A percentile compares a stretch with the other conserved stretches of the same genome.
phyloP scores from a whole-genome alignment of 257 asterid genomes.

The Solanum habrochaites region DNA sequence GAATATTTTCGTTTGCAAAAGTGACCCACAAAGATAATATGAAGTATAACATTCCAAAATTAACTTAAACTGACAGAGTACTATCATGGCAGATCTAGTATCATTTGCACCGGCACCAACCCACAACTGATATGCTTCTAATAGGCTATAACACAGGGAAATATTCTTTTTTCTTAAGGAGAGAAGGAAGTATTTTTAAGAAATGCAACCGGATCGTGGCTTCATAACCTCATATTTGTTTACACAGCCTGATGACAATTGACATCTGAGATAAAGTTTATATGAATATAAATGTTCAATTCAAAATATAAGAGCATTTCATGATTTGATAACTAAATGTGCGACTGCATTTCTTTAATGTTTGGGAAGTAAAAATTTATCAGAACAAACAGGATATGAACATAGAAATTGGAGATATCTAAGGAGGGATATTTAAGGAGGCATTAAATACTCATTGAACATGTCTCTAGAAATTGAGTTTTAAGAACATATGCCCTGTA shows the following conservation, averaged over 20 bases:
- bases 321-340: not conserved
- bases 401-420: not conserved
- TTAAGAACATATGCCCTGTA: not conserved
- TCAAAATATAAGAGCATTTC: not conserved
- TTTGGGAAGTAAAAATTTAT: not conserved
- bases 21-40: not conserved
- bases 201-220: not conserved
- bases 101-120: not conserved
- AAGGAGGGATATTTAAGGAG: not conserved
- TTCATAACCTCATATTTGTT: not conserved
- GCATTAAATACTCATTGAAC: not conserved
- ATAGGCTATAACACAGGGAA: not conserved
- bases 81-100: not conserved
- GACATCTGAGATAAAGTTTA: not conserved
- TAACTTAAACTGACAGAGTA: not conserved
- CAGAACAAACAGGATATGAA: not conserved
- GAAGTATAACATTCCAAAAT: not conserved
- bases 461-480: not conserved
- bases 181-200: not conserved
- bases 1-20: not conserved
- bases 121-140: not conserved
- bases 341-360: not conserved
- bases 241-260: not conserved
- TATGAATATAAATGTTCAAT: not conserved
- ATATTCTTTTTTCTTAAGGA: not conserved